These are phyloP conservation scores for Elsinoe australis DNA, from an alignment of 2,329 filamentous ascomycete genomes.

Conservation along the genomic window DNA sequence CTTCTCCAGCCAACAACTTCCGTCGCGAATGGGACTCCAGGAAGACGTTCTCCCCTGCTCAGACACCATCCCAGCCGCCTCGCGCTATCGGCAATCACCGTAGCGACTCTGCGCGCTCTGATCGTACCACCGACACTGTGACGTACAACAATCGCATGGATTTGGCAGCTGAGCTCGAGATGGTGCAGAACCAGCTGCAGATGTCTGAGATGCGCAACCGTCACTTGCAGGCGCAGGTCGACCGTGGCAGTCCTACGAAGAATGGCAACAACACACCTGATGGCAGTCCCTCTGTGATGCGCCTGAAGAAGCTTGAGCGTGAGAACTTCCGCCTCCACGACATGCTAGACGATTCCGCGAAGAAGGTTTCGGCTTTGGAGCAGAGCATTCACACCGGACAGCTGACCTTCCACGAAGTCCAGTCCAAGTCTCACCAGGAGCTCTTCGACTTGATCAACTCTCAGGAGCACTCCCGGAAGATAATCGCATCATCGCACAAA, in stretches of 20 bases:
- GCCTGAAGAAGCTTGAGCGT: conserved; percentile 84
- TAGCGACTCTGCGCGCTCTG: conserved; percentile 73
- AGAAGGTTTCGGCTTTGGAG: conserved; percentile 85
- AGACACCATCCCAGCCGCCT: conserved; percentile 62
- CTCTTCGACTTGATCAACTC: conserved; percentile 86
- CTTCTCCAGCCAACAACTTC: conserved; percentile 62
- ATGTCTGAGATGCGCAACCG: conserved; percentile 92
- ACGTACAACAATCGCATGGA: conserved; percentile 86
- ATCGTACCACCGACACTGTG: conserved; percentile 74
- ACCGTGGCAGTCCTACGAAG: conserved; percentile 55
- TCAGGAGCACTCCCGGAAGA: conserved; percentile 80
- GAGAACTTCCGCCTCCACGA: conserved; percentile 88
- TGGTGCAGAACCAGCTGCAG: conserved; percentile 89
- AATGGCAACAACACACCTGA: conserved; percentile 60
- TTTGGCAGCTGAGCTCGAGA: conserved; percentile 79
- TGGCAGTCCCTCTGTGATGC: conserved; percentile 68
- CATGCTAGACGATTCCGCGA: conserved; percentile 86
- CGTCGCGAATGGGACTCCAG: conserved; percentile 54
- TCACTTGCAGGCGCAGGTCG: conserved; percentile 80
- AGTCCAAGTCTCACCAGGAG: conserved; percentile 89
- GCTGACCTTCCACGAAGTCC: conserved; percentile 80
- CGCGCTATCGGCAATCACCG: conserved; percentile 59
- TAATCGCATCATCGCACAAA: conserved; percentile 76
- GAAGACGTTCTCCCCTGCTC: conserved; percentile 60
- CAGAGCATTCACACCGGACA: conserved; percentile 80